A percentile compares a stretch with the other conserved stretches of the same genome.
Evolutionary conservation across 176 grass and related monocot species (phyloP).

Genomic region (Guadua angustifolia): DNA sequence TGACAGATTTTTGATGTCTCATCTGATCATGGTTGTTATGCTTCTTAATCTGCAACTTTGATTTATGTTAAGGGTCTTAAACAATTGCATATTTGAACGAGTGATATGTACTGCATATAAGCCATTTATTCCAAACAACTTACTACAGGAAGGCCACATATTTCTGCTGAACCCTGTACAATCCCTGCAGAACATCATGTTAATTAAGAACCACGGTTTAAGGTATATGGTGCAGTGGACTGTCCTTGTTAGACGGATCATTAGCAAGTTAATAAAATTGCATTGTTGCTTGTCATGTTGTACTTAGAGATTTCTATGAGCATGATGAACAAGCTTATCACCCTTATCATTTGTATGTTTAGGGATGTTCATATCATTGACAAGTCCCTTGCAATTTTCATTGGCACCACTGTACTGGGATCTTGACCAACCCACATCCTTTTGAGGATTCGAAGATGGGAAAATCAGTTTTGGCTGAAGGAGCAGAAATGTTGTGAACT

Average conservation of each 20-base stretch:
- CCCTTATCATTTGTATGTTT: conserved; percentile 34
- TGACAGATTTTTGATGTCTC: conserved; percentile 4
- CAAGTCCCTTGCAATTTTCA: conserved; percentile 9
- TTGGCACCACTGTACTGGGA: conserved; percentile 25
- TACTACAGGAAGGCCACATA: neutral
- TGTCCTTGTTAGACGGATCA: neutral
- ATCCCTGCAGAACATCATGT: neutral
- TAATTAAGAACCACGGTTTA: conserved; percentile 28
- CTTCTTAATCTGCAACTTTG: conserved; percentile 20
- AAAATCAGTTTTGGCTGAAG: conserved; percentile 36
- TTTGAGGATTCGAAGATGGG: conserved; percentile 32
- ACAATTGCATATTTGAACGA: conserved; percentile 10
- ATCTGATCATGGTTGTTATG: neutral
- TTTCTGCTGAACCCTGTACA: conserved; percentile 3
- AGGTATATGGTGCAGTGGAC: neutral
- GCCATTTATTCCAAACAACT: neutral
- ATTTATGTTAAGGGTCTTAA: neutral
- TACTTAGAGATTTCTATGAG: neutral
- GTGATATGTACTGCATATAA: neutral
- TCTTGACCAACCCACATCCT: conserved; percentile 29
- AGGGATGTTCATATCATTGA: conserved; percentile 47
- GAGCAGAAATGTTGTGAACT: conserved; percentile 39
- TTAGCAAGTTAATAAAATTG: neutral
- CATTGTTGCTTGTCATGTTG: neutral
- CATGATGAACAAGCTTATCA: conserved; percentile 13